phyloP scores from a whole-genome alignment of 2,329 filamentous ascomycete genomes.

The Xylariaceae sp. region DNA sequence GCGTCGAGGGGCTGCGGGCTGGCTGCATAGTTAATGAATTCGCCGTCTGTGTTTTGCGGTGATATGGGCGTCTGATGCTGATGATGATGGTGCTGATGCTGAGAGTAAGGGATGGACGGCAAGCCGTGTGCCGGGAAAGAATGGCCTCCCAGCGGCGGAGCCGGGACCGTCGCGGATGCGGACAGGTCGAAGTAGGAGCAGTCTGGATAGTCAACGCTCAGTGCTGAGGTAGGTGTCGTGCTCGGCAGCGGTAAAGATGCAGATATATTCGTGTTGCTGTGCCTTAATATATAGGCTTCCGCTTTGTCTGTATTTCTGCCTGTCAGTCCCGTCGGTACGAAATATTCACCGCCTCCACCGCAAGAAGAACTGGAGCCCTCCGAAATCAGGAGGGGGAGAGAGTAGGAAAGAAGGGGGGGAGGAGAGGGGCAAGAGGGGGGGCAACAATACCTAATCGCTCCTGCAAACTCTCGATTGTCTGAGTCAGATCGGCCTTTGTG shows the following conservation, averaged over 20 bases:
- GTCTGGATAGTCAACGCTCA: slow-evolving; percentile 18
- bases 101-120: slow-evolving; percentile 15
- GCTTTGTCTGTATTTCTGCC: slow-evolving; percentile 19
- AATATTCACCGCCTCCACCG: neutral
- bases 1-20: slow-evolving; percentile 17
- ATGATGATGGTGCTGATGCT: too few relatives aligned
- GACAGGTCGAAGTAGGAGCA: slow-evolving; percentile 15
- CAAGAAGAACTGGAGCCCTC: neutral
- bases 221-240: slow-evolving; percentile 13
- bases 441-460: slow-evolving; percentile 23
- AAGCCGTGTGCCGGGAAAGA: slow-evolving; percentile 15
- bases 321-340: slow-evolving; percentile 15
- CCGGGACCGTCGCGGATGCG: slow-evolving; percentile 10
- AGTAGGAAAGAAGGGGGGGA: neutral
- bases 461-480: slow-evolving; percentile 26
- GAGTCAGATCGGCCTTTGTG: slow-evolving; percentile 24
- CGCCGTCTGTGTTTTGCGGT: slow-evolving; percentile 18
- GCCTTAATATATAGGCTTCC: slow-evolving; percentile 23
- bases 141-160: slow-evolving; percentile 12
- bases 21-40: slow-evolving; percentile 20
- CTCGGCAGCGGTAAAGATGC: slow-evolving; percentile 9
- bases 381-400: neutral
- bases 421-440: too few relatives aligned
- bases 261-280: slow-evolving; percentile 13
- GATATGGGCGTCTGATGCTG: slow-evolving; percentile 19